Percentiles rank a stretch among this genome's conserved stretches.
Evolutionary conservation across 106 monocot genomes (phyloP).

Genomic region (Ottelia alismoides): DNA sequence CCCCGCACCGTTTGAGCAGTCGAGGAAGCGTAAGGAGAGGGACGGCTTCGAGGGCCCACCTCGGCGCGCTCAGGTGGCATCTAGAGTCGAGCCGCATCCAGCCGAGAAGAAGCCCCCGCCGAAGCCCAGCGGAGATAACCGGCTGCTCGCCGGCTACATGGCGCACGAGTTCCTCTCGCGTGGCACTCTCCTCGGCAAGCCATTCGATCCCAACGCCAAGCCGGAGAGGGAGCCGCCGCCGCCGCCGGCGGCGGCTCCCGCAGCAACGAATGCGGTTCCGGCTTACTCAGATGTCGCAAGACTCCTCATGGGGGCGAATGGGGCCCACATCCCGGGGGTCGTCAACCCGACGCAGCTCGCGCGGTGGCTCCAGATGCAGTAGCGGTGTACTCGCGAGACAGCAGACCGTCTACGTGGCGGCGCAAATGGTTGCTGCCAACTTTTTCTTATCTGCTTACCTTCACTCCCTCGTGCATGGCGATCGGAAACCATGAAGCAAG

Average conservation of each 20-base stretch:
- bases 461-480: no score
- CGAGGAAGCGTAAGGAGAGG: constrained; percentile 56
- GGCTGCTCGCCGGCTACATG: constrained; percentile 70
- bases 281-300: no score
- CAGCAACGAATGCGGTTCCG: no score
- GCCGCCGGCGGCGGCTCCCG: no score
- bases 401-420: no score
- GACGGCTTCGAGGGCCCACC: constrained; percentile 8
- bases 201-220: no score
- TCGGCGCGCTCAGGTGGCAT: constrained; percentile 1
- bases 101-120: constrained; percentile 7
- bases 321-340: constrained; percentile 27
- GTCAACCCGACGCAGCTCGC: constrained; percentile 41
- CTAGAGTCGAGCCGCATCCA: constrained; percentile 4
- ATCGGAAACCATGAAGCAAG: no score
- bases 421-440: no score
- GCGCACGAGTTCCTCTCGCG: constrained; percentile 82
- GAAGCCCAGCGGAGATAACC: constrained; percentile 12
- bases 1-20: constrained; percentile 8
- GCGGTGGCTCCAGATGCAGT: constrained; percentile 21
- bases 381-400: background rate
- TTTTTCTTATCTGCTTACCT: no score
- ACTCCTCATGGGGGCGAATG: constrained; percentile 13
- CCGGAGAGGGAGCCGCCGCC: no score
- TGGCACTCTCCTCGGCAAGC: constrained; percentile 44